phyloP scores from a whole-genome alignment of 768 basidiomycete genomes.

The Lentinus tigrinus region DNA sequence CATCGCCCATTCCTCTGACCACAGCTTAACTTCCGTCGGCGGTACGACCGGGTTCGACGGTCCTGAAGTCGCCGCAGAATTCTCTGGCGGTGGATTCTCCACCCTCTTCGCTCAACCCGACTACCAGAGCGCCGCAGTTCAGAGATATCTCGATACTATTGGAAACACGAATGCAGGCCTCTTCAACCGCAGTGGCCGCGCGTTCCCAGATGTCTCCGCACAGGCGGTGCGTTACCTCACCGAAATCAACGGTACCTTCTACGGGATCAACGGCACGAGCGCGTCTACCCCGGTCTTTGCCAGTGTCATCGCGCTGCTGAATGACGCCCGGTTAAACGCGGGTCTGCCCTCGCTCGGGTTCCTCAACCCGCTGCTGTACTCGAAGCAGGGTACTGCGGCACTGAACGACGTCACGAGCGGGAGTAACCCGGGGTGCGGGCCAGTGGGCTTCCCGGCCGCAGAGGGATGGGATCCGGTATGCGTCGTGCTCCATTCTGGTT shows the following conservation, averaged over 20 bases:
- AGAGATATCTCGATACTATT: not conserved
- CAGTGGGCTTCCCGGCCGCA: conserved; percentile 31
- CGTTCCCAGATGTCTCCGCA: conserved; percentile 46
- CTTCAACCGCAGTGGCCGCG: conserved; percentile 37
- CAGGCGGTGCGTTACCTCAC: conserved; percentile 30
- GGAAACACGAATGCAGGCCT: conserved; percentile 18
- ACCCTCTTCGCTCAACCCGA: conserved; percentile 29
- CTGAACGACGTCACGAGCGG: too few relatives aligned
- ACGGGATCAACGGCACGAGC: conserved; percentile 29
- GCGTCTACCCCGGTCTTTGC: conserved; percentile 33
- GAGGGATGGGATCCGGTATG: conserved; percentile 21
- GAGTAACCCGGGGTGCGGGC: conserved; percentile 3
- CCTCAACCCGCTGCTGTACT: conserved; percentile 28
- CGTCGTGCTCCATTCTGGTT: not conserved
- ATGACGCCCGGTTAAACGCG: conserved; percentile 27
- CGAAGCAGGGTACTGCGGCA: not conserved
- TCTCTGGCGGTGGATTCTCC: conserved; percentile 35
- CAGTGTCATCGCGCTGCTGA: conserved; percentile 31
- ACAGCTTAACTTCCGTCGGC: conserved; percentile 34
- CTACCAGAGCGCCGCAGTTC: conserved; percentile 39
- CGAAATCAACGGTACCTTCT: conserved; percentile 9
- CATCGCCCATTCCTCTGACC: not conserved
- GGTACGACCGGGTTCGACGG: conserved; percentile 30
- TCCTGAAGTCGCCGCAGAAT: conserved; percentile 28
- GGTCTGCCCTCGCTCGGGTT: conserved; percentile 32